These are phyloP conservation scores for Pyrenophora seminiperda DNA, from an alignment of 2,329 filamentous ascomycete genomes.

Conservation along the genomic window DNA sequence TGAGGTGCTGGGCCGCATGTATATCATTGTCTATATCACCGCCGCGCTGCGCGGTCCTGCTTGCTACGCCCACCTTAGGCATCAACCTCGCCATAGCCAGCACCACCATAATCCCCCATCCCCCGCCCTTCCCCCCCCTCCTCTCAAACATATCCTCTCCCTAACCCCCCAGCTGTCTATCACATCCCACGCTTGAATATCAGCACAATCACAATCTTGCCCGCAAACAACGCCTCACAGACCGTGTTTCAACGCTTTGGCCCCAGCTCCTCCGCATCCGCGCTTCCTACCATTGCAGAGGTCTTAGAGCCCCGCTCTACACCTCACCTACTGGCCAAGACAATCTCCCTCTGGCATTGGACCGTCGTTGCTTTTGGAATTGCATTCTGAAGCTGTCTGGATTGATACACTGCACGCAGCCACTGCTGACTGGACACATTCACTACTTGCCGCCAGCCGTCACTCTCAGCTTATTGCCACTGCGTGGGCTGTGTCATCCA, in stretches of 20 bases:
- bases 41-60: slow-evolving; percentile 29
- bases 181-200: slow-evolving; percentile 32
- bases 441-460: slow-evolving; percentile 29
- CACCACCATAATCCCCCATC: slow-evolving; percentile 5
- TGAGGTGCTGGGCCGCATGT: slow-evolving; percentile 26
- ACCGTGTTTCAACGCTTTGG: slow-evolving; percentile 47
- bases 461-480: slow-evolving; percentile 41
- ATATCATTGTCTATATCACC: slow-evolving; percentile 33
- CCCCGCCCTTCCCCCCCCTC: slow-evolving; percentile 14
- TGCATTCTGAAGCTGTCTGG: slow-evolving; percentile 32
- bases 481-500: slow-evolving; percentile 37
- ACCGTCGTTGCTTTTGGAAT: slow-evolving; percentile 24
- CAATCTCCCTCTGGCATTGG: slow-evolving; percentile 27
- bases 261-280: slow-evolving; percentile 41
- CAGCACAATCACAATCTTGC: slow-evolving; percentile 20
- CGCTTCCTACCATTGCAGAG: slow-evolving; percentile 36
- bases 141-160: too few species aligned
- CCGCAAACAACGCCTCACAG: slow-evolving; percentile 33
- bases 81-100: slow-evolving; percentile 4
- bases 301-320: slow-evolving; percentile 37
- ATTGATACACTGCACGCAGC: slow-evolving; percentile 25
- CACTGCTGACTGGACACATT: slow-evolving; percentile 21
- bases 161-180: slow-evolving; percentile 15
- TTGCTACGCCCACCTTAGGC: slow-evolving; percentile 16
- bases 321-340: slow-evolving; percentile 31